These are phyloP conservation scores for Erucastrum elatum DNA, from an alignment of 345 rosid species.

Conservation along the genomic window DNA sequence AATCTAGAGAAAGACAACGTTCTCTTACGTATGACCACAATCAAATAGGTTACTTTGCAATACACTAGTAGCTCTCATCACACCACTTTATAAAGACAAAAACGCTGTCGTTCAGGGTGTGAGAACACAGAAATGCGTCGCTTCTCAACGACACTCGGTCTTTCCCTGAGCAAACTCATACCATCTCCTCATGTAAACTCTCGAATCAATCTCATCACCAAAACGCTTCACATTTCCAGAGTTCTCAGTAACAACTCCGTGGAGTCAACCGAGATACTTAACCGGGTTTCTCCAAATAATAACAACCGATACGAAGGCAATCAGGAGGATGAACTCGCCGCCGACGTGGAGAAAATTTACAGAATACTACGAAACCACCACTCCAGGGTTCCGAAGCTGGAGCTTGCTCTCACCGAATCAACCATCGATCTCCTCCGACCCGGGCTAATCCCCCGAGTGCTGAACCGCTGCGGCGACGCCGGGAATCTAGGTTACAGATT, in stretches of 20 bases:
- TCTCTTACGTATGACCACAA: no score
- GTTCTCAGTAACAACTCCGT: not conserved
- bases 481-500: constrained; percentile 80
- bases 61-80: no score
- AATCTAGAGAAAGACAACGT: no score
- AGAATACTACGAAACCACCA: constrained; percentile 73
- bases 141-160: constrained; percentile 10
- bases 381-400: constrained; percentile 70
- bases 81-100: not conserved
- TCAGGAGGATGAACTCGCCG: constrained; percentile 58
- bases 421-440: constrained; percentile 63
- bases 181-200: constrained; percentile 15
- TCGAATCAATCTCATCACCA: constrained; percentile 1
- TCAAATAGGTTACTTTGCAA: no score
- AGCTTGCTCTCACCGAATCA: constrained; percentile 72
- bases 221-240: constrained; percentile 27
- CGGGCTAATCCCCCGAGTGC: constrained; percentile 68
- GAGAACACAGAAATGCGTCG: constrained; percentile 27
- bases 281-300: constrained; percentile 44
- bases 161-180: constrained; percentile 18
- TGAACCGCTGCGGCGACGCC: constrained; percentile 87
- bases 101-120: constrained; percentile 15
- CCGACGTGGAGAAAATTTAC: constrained; percentile 80
- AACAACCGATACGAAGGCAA: not conserved
- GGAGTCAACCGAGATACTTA: constrained; percentile 16